Conservation (phyloP, 768 basidiomycete genomes). For the Phaeotremella fagi region DNA sequence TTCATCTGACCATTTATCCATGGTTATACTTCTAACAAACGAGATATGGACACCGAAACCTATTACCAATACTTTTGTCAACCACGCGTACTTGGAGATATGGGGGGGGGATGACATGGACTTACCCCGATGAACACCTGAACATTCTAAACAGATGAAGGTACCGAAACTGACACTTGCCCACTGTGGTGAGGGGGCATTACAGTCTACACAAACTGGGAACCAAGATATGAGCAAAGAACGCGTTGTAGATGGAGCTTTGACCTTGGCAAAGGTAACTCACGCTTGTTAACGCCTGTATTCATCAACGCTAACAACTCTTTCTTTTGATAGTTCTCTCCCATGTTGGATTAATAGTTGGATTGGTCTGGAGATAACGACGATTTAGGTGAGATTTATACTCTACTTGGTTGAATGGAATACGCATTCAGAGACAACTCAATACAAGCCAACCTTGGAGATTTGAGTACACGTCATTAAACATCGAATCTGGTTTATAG, state of each 20-base stretch:
- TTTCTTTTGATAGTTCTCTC: slow-evolving; percentile 66
- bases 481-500: too few relatives aligned
- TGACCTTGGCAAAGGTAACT: not conserved
- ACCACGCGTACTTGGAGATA: not conserved
- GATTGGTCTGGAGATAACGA: not conserved
- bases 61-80: slow-evolving; percentile 65
- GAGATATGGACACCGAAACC: slow-evolving; percentile 88
- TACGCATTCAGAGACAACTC: too few relatives aligned
- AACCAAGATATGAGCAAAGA: too few relatives aligned
- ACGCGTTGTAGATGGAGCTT: not conserved
- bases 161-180: slow-evolving; percentile 59
- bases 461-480: too few relatives aligned
- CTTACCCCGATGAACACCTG: slow-evolving; percentile 51
- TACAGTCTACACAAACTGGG: slow-evolving; percentile 74
- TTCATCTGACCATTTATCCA: slow-evolving; percentile 93
- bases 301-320: slow-evolving; percentile 70
- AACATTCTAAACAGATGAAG: slow-evolving; percentile 76
- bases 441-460: too few relatives aligned
- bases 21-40: slow-evolving; percentile 86
- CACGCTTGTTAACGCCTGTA: slow-evolving; percentile 66
- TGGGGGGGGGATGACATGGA: not conserved
- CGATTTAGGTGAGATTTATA: not conserved
- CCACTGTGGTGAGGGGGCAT: slow-evolving; percentile 92
- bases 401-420: too few relatives aligned
- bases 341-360: slow-evolving; percentile 45